Evolutionary conservation across 352 stramenopile species (phyloP).

Genomic region (Pythium guiyangense): DNA sequence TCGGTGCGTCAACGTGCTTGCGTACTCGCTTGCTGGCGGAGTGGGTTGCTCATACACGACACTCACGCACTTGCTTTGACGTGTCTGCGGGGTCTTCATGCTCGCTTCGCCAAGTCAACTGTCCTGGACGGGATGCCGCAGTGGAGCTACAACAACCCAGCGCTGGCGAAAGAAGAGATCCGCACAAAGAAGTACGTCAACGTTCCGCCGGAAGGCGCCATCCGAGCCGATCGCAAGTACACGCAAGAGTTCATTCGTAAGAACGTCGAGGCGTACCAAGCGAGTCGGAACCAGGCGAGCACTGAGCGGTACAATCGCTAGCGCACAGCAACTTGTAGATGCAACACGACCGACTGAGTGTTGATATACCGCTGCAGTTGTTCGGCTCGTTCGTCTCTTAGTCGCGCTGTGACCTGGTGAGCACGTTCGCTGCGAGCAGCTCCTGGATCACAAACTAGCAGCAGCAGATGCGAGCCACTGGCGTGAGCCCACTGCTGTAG

Average conservation of each 20-base stretch:
- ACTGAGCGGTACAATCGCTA: not conserved
- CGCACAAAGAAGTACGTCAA: constrained; percentile 41
- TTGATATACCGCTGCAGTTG: not conserved
- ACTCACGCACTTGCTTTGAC: not conserved
- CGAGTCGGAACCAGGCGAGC: constrained; percentile 18
- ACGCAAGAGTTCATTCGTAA: constrained; percentile 62
- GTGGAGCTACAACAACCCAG: constrained; percentile 50
- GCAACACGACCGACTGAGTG: too few relatives aligned
- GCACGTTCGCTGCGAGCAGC: constrained; percentile 4
- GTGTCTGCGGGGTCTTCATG: not conserved
- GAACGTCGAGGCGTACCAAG: constrained; percentile 38
- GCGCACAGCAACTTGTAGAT: too few relatives aligned
- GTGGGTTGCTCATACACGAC: too few relatives aligned
- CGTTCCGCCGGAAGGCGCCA: constrained; percentile 35
- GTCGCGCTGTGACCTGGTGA: not conserved
- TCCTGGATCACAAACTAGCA: constrained; percentile 14
- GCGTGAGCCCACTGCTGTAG: too few relatives aligned
- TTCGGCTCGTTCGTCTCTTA: not conserved
- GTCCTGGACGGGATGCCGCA: constrained; percentile 21
- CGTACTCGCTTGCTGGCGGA: not conserved
- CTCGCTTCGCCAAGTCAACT: constrained; percentile 6
- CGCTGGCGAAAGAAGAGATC: constrained; percentile 36
- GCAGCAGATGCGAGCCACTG: not conserved
- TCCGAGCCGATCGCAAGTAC: constrained; percentile 59
- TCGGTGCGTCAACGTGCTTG: constrained; percentile 23